Percentiles rank a stretch among this genome's conserved stretches.
phyloP scores from a whole-genome alignment of 805 yeast genomes.

The Saturnispora halmiae region DNA sequence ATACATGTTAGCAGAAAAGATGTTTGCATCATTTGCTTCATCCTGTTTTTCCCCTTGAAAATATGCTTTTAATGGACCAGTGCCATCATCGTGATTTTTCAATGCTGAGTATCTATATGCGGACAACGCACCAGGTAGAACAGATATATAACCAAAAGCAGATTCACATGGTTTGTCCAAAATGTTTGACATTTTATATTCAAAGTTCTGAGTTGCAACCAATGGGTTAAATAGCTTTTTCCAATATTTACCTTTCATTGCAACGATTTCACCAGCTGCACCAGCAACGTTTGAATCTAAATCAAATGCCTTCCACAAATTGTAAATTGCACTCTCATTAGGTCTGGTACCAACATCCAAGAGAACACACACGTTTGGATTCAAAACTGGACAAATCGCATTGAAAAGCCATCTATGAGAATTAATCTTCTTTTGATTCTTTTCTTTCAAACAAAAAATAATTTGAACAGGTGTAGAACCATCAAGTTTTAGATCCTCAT shows the following conservation, averaged over 20 bases:
- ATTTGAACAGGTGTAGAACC: conserved; percentile 95
- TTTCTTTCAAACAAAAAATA: conserved; percentile 84
- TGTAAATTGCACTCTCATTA: conserved; percentile 79
- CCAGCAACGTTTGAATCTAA: conserved; percentile 96
- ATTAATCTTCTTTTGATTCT: conserved; percentile 86
- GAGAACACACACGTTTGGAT: conserved; percentile 83
- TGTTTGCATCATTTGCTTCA: conserved; percentile 42
- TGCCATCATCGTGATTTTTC: conserved; percentile 76
- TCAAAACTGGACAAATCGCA: conserved; percentile 83
- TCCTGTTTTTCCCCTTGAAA: conserved; percentile 68
- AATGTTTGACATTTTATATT: conserved; percentile 94
- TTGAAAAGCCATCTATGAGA: conserved; percentile 98
- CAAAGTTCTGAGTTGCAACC: conserved; percentile 94
- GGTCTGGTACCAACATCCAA: conserved; percentile 98
- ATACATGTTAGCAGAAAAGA: conserved; percentile 94
- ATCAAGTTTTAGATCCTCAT: conserved; percentile 78
- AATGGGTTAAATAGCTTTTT: conserved; percentile 74
- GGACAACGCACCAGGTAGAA: conserved; percentile 90
- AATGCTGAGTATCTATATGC: conserved; percentile 89
- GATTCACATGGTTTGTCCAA: conserved; percentile 92
- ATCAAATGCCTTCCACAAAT: conserved; percentile 96
- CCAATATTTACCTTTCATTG: conserved; percentile 90
- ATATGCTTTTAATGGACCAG: conserved; percentile 84
- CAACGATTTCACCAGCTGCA: conserved; percentile 95
- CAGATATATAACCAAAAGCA: conserved; percentile 85